Conservation (phyloP, 2,329 filamentous ascomycete genomes). For the Byssochlamys sp. region DNA sequence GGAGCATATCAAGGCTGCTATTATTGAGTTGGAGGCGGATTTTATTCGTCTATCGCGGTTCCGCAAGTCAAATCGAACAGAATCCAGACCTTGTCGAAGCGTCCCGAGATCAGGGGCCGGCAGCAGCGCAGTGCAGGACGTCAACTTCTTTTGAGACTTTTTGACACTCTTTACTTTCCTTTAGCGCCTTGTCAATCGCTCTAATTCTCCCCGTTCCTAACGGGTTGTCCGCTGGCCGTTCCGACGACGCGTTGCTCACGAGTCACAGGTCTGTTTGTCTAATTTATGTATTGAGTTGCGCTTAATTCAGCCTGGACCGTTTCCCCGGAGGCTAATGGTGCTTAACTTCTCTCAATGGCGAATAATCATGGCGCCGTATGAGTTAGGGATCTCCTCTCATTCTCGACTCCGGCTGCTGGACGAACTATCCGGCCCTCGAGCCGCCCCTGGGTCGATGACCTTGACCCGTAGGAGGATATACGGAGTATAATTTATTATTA, state of each 20-base stretch:
- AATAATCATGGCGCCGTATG: too few relatives aligned
- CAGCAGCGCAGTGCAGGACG: not conserved
- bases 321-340: not conserved
- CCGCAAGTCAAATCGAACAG: not conserved
- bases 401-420: not conserved
- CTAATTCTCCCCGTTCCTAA: not conserved
- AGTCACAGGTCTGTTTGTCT: not conserved
- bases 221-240: not conserved
- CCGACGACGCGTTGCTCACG: not conserved
- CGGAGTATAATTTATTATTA: not conserved
- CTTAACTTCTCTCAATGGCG: not conserved
- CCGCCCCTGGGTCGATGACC: too few relatives aligned
- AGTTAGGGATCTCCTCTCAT: too few relatives aligned
- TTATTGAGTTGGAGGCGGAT: not conserved
- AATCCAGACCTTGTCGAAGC: not conserved
- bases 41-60: not conserved
- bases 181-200: not conserved
- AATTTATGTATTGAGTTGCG: not conserved
- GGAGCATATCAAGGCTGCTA: not conserved
- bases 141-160: not conserved
- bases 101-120: not conserved
- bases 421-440: too few relatives aligned
- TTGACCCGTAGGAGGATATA: too few relatives aligned
- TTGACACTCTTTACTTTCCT: not conserved
- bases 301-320: not conserved